Evolutionary conservation across 2,329 filamentous ascomycete species (phyloP).

Genomic region (Teratosphaeria epicoccoides): DNA sequence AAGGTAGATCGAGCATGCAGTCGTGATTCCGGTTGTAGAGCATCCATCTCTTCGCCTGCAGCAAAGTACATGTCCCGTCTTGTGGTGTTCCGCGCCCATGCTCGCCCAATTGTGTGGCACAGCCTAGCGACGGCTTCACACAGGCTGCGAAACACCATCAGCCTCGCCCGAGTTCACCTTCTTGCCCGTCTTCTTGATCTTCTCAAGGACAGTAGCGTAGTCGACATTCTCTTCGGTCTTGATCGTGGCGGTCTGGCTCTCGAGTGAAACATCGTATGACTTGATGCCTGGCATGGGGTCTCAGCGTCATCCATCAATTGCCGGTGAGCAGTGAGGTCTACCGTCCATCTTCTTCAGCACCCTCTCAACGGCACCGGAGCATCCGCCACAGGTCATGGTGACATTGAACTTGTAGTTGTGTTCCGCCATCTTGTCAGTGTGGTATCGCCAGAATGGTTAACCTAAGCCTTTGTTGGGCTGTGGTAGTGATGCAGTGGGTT

Average conservation of each 20-base stretch:
- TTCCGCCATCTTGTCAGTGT: slow-evolving; percentile 49
- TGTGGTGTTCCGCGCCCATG: no score
- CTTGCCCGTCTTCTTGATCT: slow-evolving; percentile 94
- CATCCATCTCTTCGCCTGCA: neutral
- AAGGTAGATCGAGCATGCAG: neutral
- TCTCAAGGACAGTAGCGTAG: slow-evolving; percentile 73
- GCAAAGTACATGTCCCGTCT: neutral
- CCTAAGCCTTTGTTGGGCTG: neutral
- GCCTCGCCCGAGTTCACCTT: slow-evolving; percentile 67
- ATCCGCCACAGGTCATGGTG: slow-evolving; percentile 88
- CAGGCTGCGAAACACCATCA: slow-evolving; percentile 45
- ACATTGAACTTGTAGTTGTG: slow-evolving; percentile 95
- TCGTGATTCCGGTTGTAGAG: neutral
- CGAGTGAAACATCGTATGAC: slow-evolving; percentile 76
- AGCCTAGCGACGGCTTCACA: neutral
- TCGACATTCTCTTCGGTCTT: slow-evolving; percentile 56
- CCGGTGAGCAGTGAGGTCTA: slow-evolving; percentile 33
- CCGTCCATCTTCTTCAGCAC: slow-evolving; percentile 88
- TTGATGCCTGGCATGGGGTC: slow-evolving; percentile 55
- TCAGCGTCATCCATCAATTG: neutral
- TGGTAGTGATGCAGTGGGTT: neutral
- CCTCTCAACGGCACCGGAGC: slow-evolving; percentile 85
- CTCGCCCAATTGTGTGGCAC: no score
- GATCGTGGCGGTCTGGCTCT: slow-evolving; percentile 72
- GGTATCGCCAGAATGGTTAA: neutral